Percentiles rank a stretch among this genome's conserved stretches.
These are phyloP conservation scores for Ceratocystis huliohia DNA, from an alignment of 2,329 filamentous ascomycete species.

Conservation along the genomic window DNA sequence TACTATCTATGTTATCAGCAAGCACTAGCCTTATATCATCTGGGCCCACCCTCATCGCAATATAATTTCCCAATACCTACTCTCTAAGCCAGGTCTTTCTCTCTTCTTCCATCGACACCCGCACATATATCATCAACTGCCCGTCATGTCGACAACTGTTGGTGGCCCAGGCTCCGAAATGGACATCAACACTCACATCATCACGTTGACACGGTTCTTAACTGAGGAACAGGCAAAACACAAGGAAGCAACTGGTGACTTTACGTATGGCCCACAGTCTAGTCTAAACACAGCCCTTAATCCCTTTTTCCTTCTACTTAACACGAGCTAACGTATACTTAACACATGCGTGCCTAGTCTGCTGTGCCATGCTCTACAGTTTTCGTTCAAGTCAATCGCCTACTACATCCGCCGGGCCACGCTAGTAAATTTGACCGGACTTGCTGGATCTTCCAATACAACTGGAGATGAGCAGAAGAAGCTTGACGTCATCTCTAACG, in stretches of 20 bases:
- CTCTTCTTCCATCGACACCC: neutral
- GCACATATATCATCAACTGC: neutral
- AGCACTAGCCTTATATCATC: no score
- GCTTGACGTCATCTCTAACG: constrained; percentile 96
- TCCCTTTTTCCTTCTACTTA: neutral
- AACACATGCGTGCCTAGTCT: constrained; percentile 42
- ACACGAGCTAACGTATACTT: constrained; percentile 13
- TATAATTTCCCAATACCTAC: no score
- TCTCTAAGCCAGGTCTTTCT: neutral
- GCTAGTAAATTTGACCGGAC: constrained; percentile 86
- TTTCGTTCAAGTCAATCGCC: constrained; percentile 98
- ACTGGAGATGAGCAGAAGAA: constrained; percentile 99
- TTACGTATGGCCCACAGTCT: constrained; percentile 53
- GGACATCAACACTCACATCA: constrained; percentile 87
- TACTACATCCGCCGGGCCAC: constrained; percentile 97
- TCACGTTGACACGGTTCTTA: constrained; percentile 88
- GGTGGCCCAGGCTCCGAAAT: constrained; percentile 34
- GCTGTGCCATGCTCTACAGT: constrained; percentile 93
- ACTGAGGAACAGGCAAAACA: constrained; percentile 92
- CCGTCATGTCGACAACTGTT: constrained; percentile 18
- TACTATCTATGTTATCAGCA: no score
- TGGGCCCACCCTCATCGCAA: no score
- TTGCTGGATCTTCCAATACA: constrained; percentile 86
- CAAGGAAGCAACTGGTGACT: constrained; percentile 92
- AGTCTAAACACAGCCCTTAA: neutral